Base-by-base conservation (phyloP, 345 rosid genomes). In the Eutrema japonicum region DNA sequence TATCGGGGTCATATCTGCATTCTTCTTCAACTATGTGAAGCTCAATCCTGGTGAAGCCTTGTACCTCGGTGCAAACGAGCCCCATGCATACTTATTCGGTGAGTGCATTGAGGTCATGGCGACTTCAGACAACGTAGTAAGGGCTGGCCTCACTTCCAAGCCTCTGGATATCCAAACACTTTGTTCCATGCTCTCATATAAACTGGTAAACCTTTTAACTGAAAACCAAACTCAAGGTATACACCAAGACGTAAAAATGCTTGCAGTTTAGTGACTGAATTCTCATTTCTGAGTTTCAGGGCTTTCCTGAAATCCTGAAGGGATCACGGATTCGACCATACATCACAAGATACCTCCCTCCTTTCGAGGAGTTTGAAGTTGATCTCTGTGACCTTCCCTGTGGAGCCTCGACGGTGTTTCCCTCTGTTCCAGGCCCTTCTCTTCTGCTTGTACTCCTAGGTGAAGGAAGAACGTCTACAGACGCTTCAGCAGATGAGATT, bases 51-150 rank as follows among this genome's bases (percentile, higher is more conserved):
- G 98, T 14, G 95, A 96, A 88, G 99, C 98, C 68, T 84, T 96
- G 82, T 92, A 85, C 79, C 91, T 96, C 2, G 96, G 96, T 76
- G 91, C 97, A 50, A 90, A 96, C 73, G 98, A 90, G 77, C 99
- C 97, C 6, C 99, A 96, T 57, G 99, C 99, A 0, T 96, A 96
- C 67, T 66, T 96, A 58, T 83, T 66, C 10, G 99, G 99, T 10
- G 99, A 96, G 12, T 92, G 98, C 77, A 46, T 92, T 27, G 99
- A 96, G 64, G 90, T 96, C 87, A 96, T 96, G 99, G 99, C 98
- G 16, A 89, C 99, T 50, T 96, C 99, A 22, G 98, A 96, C 86
- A 96, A 92, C 58, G 99, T 92, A 61, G 98, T 96, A 42, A 87
- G 99, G 47, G 99, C 99, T 73, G 99, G 99, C 67, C 95, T 96